Conservation (phyloP, 208 protist genomes). For the Leishmania gerbilli region DNA sequence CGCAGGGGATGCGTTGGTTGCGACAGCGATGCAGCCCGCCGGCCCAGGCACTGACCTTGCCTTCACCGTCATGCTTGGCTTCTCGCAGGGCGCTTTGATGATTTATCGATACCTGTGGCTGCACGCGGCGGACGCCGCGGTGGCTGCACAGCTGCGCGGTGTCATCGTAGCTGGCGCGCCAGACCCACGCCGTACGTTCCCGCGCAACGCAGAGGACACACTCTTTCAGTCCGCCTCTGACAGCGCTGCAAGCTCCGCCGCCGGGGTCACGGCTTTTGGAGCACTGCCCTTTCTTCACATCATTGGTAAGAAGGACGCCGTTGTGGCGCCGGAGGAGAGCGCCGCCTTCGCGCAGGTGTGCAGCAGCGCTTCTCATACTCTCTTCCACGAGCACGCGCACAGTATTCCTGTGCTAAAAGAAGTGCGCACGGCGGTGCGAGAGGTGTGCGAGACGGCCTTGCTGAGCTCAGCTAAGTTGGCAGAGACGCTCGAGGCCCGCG, state of each 20-base stretch:
- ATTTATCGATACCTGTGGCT: conserved; percentile 67
- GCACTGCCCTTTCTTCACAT: conserved; percentile 76
- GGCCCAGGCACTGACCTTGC: conserved; percentile 40
- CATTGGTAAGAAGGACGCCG: conserved; percentile 68
- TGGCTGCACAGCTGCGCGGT: conserved; percentile 22
- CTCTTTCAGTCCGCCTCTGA: background rate
- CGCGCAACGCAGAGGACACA: background rate
- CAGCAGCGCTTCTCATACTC: conserved; percentile 42
- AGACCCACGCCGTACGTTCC: conserved; percentile 55
- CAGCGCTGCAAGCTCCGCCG: background rate
- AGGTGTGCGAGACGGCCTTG: conserved; percentile 38
- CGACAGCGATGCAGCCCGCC: conserved; percentile 27
- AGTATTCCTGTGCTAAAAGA: conserved; percentile 69
- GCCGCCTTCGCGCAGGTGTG: conserved; percentile 59
- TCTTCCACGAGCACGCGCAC: conserved; percentile 85
- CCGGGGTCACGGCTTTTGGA: conserved; percentile 35
- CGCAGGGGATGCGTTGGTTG: conserved; percentile 50
- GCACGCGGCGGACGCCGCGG: conserved; percentile 22
- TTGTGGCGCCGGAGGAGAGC: conserved; percentile 71
- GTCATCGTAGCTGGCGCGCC: conserved; percentile 73
- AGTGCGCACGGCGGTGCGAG: conserved; percentile 36
- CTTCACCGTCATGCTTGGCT: conserved; percentile 67
- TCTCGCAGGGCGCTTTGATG: conserved; percentile 83
- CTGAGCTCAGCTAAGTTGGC: conserved; percentile 21
- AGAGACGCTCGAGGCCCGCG: conserved; percentile 35